Conservation (phyloP, 2,329 filamentous ascomycete genomes). For the Aspergillus sp. region DNA sequence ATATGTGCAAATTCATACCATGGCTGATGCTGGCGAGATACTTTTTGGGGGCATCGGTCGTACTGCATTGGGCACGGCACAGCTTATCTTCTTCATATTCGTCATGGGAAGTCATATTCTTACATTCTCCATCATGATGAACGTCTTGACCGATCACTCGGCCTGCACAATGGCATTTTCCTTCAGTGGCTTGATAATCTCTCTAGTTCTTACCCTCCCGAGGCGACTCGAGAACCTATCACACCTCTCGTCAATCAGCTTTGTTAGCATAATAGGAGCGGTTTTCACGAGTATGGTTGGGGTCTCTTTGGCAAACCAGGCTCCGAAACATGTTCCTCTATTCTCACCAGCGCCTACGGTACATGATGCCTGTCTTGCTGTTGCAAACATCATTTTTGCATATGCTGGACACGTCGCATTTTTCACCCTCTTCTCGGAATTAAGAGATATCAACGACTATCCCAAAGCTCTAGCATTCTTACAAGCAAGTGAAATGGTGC, state of each 20-base stretch:
- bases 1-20: constrained; percentile 57
- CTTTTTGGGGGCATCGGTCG: constrained; percentile 56
- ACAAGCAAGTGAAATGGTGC: constrained; percentile 51
- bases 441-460: constrained; percentile 54
- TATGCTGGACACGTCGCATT: constrained; percentile 64
- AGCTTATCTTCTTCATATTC: constrained; percentile 60
- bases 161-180: constrained; percentile 59
- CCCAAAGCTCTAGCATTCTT: constrained; percentile 58
- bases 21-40: constrained; percentile 60
- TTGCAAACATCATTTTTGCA: constrained; percentile 64
- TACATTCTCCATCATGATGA: constrained; percentile 63
- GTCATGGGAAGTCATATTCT: constrained; percentile 64
- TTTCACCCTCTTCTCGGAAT: constrained; percentile 60
- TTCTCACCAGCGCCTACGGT: constrained; percentile 37
- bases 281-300: constrained; percentile 61
- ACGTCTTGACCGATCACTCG: constrained; percentile 54
- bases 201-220: constrained; percentile 53
- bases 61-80: constrained; percentile 55
- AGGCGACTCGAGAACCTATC: constrained; percentile 56
- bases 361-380: constrained; percentile 51
- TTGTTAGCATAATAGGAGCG: constrained; percentile 58
- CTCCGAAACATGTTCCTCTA: constrained; percentile 20
- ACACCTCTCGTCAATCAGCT: constrained; percentile 55
- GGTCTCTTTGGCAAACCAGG: constrained; percentile 46
- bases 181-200: constrained; percentile 51